These are phyloP conservation scores for Trametes punicea DNA, from an alignment of 768 basidiomycete species.

Conservation along the genomic window DNA sequence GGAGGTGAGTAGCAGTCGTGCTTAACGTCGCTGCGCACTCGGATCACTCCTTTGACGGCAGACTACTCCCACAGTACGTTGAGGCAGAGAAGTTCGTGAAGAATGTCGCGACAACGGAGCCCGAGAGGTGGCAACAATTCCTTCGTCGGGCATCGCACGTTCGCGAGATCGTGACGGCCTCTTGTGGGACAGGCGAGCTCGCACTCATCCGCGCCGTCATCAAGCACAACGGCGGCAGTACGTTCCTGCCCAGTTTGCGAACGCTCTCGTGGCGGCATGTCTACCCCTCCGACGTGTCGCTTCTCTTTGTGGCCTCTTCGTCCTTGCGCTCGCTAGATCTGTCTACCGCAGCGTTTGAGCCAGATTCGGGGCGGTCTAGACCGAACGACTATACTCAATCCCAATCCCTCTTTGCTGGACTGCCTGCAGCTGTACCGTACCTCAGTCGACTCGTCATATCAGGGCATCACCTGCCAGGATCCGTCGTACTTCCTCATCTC, in stretches of 20 bases:
- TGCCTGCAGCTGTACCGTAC: not conserved
- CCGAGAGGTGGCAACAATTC: slow-evolving; percentile 5
- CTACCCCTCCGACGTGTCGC: not conserved
- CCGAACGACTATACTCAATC: not conserved
- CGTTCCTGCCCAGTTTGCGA: slow-evolving; percentile 4
- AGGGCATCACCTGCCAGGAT: not conserved
- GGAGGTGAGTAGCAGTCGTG: not conserved
- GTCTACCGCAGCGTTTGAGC: not conserved
- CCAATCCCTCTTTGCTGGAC: not conserved
- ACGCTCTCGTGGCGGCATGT: slow-evolving; percentile 8
- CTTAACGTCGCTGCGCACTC: not conserved
- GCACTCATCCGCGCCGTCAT: slow-evolving; percentile 2
- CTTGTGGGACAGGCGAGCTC: slow-evolving; percentile 1
- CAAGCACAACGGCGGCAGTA: not conserved
- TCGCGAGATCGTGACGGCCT: not conserved
- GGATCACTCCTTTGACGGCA: not conserved
- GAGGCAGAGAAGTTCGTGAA: slow-evolving; percentile 10
- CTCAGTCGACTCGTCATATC: not conserved
- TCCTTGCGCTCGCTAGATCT: slow-evolving; percentile 1
- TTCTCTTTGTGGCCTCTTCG: not conserved
- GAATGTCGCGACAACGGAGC: not conserved
- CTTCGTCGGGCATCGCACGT: slow-evolving; percentile 6
- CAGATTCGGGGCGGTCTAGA: too few species aligned
- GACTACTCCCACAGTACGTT: not conserved
- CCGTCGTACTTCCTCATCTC: not conserved